A percentile compares a stretch with the other conserved stretches of the same genome.
Evolutionary conservation across 139 green algal genomes (phyloP).

Genomic region (Pseudopediastrum boryanum): DNA sequence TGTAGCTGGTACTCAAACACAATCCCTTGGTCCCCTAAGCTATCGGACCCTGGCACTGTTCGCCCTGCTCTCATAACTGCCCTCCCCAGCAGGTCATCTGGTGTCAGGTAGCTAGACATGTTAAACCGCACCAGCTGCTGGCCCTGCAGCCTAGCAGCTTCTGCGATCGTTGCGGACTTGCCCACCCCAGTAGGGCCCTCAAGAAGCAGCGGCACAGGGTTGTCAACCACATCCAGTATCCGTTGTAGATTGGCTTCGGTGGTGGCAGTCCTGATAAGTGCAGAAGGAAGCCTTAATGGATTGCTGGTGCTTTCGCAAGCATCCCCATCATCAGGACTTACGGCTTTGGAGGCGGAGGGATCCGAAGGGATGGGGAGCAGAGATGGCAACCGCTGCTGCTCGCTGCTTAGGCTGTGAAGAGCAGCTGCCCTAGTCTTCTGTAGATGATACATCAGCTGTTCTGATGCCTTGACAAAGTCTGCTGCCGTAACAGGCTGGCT

Average conservation of each 20-base stretch:
- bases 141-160: constrained; percentile 23
- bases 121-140: constrained; percentile 42
- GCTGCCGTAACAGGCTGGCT: neutral
- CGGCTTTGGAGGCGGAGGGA: neutral
- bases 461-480: neutral
- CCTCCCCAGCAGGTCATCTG: constrained; percentile 18
- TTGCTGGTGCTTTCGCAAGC: neutral
- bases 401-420: too few relatives aligned
- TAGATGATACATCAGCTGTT: neutral
- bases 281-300: neutral
- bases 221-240: constrained; percentile 32
- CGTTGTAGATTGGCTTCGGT: constrained; percentile 22
- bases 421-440: neutral
- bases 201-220: constrained; percentile 34
- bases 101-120: constrained; percentile 31
- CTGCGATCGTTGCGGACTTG: constrained; percentile 43
- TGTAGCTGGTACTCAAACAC: constrained; percentile 26
- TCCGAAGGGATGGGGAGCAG: neutral
- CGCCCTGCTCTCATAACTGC: neutral
- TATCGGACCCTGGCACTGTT: too few relatives aligned
- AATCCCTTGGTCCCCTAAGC: neutral
- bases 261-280: constrained; percentile 25
- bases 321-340: neutral
- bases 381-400: neutral
- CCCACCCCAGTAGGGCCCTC: constrained; percentile 44